Percentiles rank a stretch among this genome's conserved stretches.
These are phyloP conservation scores for Hirsutella rhossiliensis DNA, from an alignment of 2,329 filamentous ascomycete species.

Conservation along the genomic window DNA sequence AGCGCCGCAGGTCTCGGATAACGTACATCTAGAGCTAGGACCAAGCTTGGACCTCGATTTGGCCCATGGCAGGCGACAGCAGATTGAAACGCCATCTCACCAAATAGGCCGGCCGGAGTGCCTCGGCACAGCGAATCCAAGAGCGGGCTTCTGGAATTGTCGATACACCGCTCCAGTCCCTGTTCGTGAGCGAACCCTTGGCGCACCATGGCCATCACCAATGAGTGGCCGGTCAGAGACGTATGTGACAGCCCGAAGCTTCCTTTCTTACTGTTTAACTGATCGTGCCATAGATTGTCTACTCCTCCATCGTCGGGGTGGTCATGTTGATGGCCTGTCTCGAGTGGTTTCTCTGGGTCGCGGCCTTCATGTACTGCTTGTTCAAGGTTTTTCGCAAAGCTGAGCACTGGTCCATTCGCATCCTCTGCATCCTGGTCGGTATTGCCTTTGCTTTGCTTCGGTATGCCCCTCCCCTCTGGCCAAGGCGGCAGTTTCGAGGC, in stretches of 20 bases:
- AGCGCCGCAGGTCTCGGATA: too few relatives aligned
- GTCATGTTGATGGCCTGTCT: slow-evolving; percentile 76
- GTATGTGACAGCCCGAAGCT: slow-evolving; percentile 13
- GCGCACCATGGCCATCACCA: slow-evolving; percentile 28
- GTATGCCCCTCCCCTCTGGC: slow-evolving; percentile 31
- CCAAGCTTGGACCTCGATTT: too few relatives aligned
- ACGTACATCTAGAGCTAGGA: too few relatives aligned
- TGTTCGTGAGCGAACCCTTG: neutral
- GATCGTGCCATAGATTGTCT: slow-evolving; percentile 57
- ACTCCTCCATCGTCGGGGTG: slow-evolving; percentile 66
- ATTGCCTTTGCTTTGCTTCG: slow-evolving; percentile 62
- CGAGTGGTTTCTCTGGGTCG: slow-evolving; percentile 91
- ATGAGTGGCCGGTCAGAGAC: slow-evolving; percentile 38
- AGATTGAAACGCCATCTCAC: too few relatives aligned
- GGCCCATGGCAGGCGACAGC: too few relatives aligned
- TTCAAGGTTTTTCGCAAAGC: slow-evolving; percentile 82
- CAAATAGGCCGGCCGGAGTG: too few relatives aligned
- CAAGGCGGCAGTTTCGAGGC: neutral
- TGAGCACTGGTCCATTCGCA: slow-evolving; percentile 70
- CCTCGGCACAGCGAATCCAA: too few relatives aligned
- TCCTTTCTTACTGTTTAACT: neutral
- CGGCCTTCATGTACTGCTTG: slow-evolving; percentile 87
- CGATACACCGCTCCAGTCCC: neutral
- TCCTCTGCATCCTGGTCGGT: slow-evolving; percentile 67
- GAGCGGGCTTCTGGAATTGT: too few relatives aligned